phyloP scores from a whole-genome alignment of 2,329 filamentous ascomycete species.

The Penicillium sp. region DNA sequence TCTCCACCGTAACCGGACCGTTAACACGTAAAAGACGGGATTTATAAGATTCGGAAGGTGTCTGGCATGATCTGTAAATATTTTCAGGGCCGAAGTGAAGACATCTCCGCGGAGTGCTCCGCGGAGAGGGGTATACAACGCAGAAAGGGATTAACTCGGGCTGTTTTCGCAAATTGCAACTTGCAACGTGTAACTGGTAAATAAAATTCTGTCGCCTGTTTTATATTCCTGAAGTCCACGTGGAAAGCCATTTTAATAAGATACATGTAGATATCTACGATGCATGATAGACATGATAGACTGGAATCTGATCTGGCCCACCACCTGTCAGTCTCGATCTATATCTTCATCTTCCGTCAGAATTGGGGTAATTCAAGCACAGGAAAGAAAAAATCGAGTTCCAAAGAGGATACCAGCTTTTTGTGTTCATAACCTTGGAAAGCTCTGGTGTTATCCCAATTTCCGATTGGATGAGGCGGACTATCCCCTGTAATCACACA shows the following conservation, averaged over 20 bases:
- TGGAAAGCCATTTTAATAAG: background rate
- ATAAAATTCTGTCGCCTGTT: background rate
- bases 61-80: background rate
- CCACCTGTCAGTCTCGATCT: background rate
- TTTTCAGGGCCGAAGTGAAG: background rate
- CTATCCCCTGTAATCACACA: too few relatives aligned
- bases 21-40: background rate
- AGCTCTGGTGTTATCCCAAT: background rate
- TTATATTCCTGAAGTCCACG: too few relatives aligned
- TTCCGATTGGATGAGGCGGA: background rate
- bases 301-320: background rate
- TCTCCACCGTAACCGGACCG: background rate
- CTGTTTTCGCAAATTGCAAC: background rate
- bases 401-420: background rate
- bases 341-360: background rate
- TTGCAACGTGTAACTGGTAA: background rate
- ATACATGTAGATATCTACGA: background rate
- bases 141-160: background rate
- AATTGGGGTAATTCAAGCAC: background rate
- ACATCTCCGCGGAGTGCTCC: constrained; percentile 4
- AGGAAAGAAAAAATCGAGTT: background rate
- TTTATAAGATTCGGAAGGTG: background rate
- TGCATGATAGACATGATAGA: too few relatives aligned
- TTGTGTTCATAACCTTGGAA: background rate
- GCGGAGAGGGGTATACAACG: background rate